These are phyloP conservation scores for Pythium guiyangense DNA, from an alignment of 352 stramenopile genomes.

Conservation along the genomic window DNA sequence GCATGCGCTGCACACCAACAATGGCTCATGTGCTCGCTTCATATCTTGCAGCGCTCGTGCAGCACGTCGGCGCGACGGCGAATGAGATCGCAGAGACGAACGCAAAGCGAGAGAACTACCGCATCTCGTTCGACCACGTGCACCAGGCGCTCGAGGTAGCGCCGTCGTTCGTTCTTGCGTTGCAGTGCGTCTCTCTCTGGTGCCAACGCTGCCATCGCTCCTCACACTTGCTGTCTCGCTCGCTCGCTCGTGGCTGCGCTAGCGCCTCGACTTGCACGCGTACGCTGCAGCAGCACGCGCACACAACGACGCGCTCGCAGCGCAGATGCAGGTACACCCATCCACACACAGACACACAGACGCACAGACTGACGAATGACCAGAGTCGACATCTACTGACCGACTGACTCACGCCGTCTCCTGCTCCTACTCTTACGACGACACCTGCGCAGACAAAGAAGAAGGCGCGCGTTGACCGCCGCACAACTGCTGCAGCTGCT, in stretches of 20 bases:
- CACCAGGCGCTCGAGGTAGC: constrained; percentile 45
- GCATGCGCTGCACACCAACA: not conserved
- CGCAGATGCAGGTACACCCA: constrained; percentile 2
- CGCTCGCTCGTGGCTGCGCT: not conserved
- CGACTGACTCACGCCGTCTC: too few relatives aligned
- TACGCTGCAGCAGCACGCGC: constrained; percentile 1
- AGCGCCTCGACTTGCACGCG: constrained; percentile 3
- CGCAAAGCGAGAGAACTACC: constrained; percentile 66
- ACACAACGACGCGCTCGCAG: not conserved
- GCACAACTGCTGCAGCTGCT: too few relatives aligned
- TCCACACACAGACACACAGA: too few relatives aligned
- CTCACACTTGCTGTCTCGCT: not conserved
- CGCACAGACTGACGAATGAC: too few relatives aligned
- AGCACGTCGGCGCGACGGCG: constrained; percentile 35
- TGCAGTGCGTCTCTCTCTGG: too few relatives aligned
- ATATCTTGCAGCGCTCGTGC: constrained; percentile 38
- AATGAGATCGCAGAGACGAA: constrained; percentile 43
- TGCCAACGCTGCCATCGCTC: too few relatives aligned
- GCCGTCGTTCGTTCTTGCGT: too few relatives aligned
- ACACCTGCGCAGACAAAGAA: constrained; percentile 25
- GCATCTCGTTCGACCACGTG: constrained; percentile 56
- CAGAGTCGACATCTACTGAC: too few relatives aligned
- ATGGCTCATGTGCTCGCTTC: not conserved
- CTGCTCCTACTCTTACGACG: too few relatives aligned
- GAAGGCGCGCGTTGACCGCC: too few relatives aligned